phyloP scores from a whole-genome alignment of 2,329 filamentous ascomycete species.

The Diaporthe sp. region DNA sequence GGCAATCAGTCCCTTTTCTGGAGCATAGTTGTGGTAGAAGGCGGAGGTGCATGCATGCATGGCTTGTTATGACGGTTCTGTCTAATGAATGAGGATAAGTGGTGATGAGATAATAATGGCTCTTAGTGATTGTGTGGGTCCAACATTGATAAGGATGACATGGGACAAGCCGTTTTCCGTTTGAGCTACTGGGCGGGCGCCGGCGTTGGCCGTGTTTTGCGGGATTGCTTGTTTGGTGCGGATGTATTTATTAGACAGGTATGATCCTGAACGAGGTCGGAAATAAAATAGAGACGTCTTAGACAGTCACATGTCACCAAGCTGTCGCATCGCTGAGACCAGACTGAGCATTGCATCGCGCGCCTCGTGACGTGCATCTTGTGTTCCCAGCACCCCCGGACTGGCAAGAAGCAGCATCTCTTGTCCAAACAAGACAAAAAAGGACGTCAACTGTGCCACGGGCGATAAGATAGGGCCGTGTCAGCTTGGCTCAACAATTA shows the following conservation, averaged over 20 bases:
- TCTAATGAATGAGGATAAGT: conserved; percentile 16
- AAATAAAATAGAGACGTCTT: conserved; percentile 27
- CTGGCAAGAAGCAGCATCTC: not conserved
- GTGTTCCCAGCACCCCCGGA: not conserved
- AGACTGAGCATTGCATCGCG: not conserved
- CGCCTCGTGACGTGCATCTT: conserved; percentile 5
- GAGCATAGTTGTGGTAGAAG: not conserved
- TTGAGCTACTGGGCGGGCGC: conserved; percentile 28
- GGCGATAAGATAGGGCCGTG: conserved; percentile 36
- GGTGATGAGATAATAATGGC: conserved; percentile 34
- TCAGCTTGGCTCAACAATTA: conserved; percentile 9
- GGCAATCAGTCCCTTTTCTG: not conserved
- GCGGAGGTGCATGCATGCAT: not conserved
- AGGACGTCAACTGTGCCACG: not conserved
- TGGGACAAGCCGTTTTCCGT: conserved; percentile 33
- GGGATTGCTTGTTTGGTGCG: not conserved
- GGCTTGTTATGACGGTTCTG: conserved; percentile 12
- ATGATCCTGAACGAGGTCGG: conserved; percentile 17
- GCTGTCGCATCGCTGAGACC: conserved; percentile 19
- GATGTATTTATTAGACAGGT: conserved; percentile 30
- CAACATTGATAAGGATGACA: conserved; percentile 25
- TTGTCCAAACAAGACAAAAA: not conserved
- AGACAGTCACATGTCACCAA: conserved; percentile 20
- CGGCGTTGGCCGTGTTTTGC: conserved; percentile 39
- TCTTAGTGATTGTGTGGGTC: conserved; percentile 25